These are phyloP conservation scores for Scytalidium sp. DNA, from an alignment of 2,329 filamentous ascomycete species.

Conservation along the genomic window DNA sequence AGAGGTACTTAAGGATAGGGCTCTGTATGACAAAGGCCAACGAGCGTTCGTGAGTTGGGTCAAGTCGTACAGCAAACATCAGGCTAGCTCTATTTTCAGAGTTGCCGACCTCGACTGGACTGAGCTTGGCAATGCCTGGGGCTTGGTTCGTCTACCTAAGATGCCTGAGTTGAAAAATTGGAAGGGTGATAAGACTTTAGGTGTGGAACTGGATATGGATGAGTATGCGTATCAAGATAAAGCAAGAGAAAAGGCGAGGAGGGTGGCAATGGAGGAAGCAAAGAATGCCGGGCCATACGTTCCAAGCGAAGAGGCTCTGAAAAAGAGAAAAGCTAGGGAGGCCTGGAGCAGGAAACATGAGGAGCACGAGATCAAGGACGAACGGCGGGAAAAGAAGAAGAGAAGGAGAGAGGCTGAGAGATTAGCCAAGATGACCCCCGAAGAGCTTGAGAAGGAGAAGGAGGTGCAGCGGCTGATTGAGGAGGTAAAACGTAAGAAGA, in stretches of 20 bases:
- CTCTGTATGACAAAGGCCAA: conserved; percentile 78
- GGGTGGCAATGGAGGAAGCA: conserved; percentile 50
- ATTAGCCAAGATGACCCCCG: conserved; percentile 64
- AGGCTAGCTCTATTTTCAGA: conserved; percentile 88
- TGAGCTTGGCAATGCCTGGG: conserved; percentile 79
- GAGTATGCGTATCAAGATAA: conserved; percentile 71
- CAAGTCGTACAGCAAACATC: conserved; percentile 85
- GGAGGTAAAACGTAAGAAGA: conserved; percentile 53
- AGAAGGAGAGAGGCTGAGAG: conserved; percentile 62
- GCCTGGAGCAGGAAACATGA: conserved; percentile 74
- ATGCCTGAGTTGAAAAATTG: conserved; percentile 88
- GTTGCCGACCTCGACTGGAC: conserved; percentile 80
- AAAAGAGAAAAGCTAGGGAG: conserved; percentile 61
- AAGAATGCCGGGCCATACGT: conserved; percentile 36
- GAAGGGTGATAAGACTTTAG: conserved; percentile 63
- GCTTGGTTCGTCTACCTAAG: conserved; percentile 78
- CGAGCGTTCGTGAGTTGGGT: conserved; percentile 93
- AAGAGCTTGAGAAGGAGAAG: conserved; percentile 60
- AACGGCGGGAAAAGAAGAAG: conserved; percentile 61
- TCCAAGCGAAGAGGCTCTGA: conserved; percentile 38
- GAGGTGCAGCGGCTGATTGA: conserved; percentile 64
- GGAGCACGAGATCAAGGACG: conserved; percentile 58
- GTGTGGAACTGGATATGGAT: conserved; percentile 64
- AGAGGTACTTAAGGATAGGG: conserved; percentile 48
- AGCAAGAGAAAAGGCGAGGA: conserved; percentile 62